Conservation (phyloP, 2,329 filamentous ascomycete genomes). For the Apiospora malaysiana region DNA sequence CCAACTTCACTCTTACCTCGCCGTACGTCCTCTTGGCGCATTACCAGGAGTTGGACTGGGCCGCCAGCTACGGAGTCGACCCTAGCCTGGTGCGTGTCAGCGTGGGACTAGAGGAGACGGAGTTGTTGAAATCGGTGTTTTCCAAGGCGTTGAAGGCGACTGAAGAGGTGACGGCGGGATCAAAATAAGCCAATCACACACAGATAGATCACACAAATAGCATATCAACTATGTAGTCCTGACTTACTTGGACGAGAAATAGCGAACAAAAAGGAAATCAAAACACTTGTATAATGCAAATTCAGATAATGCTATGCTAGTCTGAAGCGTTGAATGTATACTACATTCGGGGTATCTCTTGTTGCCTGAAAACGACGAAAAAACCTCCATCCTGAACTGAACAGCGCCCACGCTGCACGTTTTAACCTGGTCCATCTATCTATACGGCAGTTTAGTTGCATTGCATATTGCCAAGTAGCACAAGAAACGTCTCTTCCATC, state of each 20-base stretch:
- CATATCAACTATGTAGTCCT: conserved; percentile 14
- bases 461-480: neutral
- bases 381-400: conserved; percentile 10
- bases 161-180: conserved; percentile 31
- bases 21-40: conserved; percentile 93
- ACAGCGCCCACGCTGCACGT: conserved; percentile 6
- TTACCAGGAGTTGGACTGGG: conserved; percentile 93
- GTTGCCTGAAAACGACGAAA: conserved; percentile 10
- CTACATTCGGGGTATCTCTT: conserved; percentile 15
- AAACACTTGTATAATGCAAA: conserved; percentile 5
- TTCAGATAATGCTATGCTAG: neutral
- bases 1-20: conserved; percentile 92
- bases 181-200: neutral
- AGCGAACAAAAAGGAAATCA: neutral
- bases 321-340: conserved; percentile 7
- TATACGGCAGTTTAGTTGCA: neutral
- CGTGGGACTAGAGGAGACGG: conserved; percentile 83
- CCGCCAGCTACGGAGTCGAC: conserved; percentile 79
- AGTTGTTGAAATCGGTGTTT: conserved; percentile 69
- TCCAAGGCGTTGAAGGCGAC: conserved; percentile 71
- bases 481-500: too few species aligned
- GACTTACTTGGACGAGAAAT: neutral
- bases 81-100: conserved; percentile 83
- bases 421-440: neutral
- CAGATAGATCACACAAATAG: neutral